Conservation (phyloP, 1,139 yeast genomes). For the Protomyces inundatus region DNA sequence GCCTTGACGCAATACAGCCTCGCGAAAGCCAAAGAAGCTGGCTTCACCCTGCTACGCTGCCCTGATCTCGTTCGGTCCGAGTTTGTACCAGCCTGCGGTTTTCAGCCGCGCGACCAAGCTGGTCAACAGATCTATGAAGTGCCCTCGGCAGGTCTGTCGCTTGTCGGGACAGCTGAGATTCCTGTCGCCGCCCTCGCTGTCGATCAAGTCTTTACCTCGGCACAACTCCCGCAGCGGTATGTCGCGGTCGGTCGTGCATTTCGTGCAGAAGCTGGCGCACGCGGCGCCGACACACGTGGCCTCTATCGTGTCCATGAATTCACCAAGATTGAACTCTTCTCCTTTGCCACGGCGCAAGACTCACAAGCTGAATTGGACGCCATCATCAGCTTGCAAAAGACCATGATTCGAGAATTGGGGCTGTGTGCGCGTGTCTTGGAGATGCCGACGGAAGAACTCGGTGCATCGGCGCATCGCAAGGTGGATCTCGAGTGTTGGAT, state of each 20-base stretch:
- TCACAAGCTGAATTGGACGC: slow-evolving; percentile 51
- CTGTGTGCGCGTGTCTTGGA: slow-evolving; percentile 73
- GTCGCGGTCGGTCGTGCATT: slow-evolving; percentile 85
- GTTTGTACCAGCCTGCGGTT: slow-evolving; percentile 84
- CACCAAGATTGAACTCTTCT: slow-evolving; percentile 90
- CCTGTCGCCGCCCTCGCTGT: slow-evolving; percentile 70
- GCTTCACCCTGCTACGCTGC: slow-evolving; percentile 69
- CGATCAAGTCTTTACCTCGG: slow-evolving; percentile 42
- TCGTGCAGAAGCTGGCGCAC: slow-evolving; percentile 96
- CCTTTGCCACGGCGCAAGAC: slow-evolving; percentile 51
- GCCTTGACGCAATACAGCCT: slow-evolving; percentile 80
- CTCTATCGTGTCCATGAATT: slow-evolving; percentile 94
- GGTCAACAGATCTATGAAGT: slow-evolving; percentile 80
- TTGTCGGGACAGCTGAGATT: slow-evolving; percentile 94
- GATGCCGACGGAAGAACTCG: slow-evolving; percentile 88
- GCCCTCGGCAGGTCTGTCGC: slow-evolving; percentile 46
- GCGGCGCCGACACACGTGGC: slow-evolving; percentile 90
- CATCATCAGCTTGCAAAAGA: slow-evolving; percentile 59
- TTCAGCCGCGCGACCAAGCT: slow-evolving; percentile 84
- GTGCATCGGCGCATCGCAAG: slow-evolving; percentile 88
- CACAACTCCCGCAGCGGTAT: slow-evolving; percentile 50
- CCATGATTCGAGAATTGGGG: slow-evolving; percentile 61
- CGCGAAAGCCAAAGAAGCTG: slow-evolving; percentile 56
- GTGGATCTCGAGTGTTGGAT: slow-evolving; percentile 97
- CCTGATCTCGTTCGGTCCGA: slow-evolving; percentile 81